phyloP scores from a whole-genome alignment of 345 rosid species.

The Citropsis articulata region DNA sequence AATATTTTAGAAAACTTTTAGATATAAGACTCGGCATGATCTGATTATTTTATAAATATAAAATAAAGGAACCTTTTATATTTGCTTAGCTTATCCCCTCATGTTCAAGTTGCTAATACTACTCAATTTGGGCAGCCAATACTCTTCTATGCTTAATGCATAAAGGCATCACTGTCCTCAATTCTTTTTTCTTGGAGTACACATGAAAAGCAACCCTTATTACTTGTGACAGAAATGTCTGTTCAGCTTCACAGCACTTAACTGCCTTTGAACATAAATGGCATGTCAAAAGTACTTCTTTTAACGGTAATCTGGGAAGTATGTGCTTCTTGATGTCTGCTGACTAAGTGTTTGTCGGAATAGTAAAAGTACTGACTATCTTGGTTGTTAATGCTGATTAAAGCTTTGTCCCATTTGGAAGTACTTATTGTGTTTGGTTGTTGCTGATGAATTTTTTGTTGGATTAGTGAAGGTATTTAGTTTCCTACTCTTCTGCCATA shows the following conservation, averaged over 20 bases:
- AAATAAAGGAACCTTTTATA: not conserved
- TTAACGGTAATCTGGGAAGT: not conserved
- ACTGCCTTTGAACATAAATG: not conserved
- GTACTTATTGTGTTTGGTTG: not conserved
- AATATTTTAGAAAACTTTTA: not conserved
- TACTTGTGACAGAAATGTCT: not conserved
- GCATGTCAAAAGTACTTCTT: not conserved
- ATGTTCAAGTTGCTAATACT: not conserved
- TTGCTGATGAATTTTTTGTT: not conserved
- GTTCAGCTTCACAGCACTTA: constrained; percentile 1
- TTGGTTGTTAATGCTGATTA: not conserved
- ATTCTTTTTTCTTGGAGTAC: not conserved
- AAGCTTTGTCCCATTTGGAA: no score
- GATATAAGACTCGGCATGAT: not conserved
- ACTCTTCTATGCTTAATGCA: not conserved
- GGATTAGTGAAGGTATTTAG: not conserved
- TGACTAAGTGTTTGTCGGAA: not conserved
- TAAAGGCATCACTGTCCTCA: not conserved
- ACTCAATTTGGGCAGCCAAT: not conserved
- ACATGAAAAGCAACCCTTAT: not conserved
- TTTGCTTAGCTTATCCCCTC: not conserved
- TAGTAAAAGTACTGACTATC: not conserved
- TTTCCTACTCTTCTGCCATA: not conserved
- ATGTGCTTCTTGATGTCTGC: constrained; percentile 1
- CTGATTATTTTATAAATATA: not conserved